phyloP scores from a whole-genome alignment of 2,329 filamentous ascomycete species.

The Colletotrichum tropicicola region DNA sequence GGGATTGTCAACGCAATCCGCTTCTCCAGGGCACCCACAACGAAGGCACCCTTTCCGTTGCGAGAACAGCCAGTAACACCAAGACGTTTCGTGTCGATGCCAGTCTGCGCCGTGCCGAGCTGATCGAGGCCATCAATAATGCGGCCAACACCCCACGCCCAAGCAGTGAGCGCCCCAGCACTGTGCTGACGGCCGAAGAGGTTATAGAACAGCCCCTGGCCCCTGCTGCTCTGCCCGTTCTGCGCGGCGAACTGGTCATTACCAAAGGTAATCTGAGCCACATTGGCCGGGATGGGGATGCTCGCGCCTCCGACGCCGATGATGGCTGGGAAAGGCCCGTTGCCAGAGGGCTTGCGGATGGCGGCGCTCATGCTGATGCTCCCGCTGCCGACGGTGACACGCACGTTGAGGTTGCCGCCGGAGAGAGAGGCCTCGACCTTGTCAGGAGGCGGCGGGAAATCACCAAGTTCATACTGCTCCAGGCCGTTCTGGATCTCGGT shows the following conservation, averaged over 20 bases:
- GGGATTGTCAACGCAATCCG: slow-evolving; percentile 69
- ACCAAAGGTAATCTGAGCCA: slow-evolving; percentile 67
- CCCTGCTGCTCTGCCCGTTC: slow-evolving; percentile 54
- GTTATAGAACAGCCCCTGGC: slow-evolving; percentile 66
- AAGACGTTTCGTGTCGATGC: slow-evolving; percentile 58
- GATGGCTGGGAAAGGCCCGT: slow-evolving; percentile 61
- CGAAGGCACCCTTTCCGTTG: slow-evolving; percentile 70
- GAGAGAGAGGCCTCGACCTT: slow-evolving; percentile 54
- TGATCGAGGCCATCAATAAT: slow-evolving; percentile 68
- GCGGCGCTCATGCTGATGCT: slow-evolving; percentile 53
- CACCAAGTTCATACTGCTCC: slow-evolving; percentile 61
- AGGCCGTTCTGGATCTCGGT: slow-evolving; percentile 57
- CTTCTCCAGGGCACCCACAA: slow-evolving; percentile 66
- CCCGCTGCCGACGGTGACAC: slow-evolving; percentile 53
- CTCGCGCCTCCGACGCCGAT: slow-evolving; percentile 64
- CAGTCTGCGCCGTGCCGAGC: slow-evolving; percentile 50
- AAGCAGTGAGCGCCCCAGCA: slow-evolving; percentile 67
- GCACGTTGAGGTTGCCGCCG: slow-evolving; percentile 53
- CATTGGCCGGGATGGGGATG: slow-evolving; percentile 61
- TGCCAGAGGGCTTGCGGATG: slow-evolving; percentile 53
- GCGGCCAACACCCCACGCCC: slow-evolving; percentile 70
- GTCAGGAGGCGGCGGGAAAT: slow-evolving; percentile 55
- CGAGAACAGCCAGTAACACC: slow-evolving; percentile 72
- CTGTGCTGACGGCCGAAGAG: slow-evolving; percentile 64
- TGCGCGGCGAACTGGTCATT: slow-evolving; percentile 67